phyloP scores from a whole-genome alignment of 1,284 basidiomycete species.

The Ustilago crameri region DNA sequence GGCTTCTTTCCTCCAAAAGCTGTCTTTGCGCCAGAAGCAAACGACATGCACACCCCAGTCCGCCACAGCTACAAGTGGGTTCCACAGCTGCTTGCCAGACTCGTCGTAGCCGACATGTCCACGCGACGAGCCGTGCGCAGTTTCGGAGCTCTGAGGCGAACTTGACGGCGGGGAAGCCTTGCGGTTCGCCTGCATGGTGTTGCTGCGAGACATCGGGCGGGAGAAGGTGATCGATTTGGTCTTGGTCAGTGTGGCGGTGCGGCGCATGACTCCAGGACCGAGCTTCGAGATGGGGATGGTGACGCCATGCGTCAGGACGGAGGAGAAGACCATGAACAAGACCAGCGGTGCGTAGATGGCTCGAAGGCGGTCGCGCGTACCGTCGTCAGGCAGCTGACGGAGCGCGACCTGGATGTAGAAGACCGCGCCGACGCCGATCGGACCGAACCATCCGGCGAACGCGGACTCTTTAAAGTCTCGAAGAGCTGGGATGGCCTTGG shows the following conservation, averaged over 20 bases:
- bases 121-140: conserved; percentile 5
- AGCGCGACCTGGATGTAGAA: conserved; percentile 72
- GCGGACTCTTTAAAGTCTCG: conserved; percentile 55
- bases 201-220: conserved; percentile 30
- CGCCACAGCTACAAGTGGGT: conserved; percentile 45
- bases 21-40: conserved; percentile 55
- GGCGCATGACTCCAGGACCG: conserved; percentile 54
- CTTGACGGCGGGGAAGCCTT: conserved; percentile 4
- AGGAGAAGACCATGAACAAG: conserved; percentile 71
- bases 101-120: conserved; percentile 38
- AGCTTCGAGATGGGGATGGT: conserved; percentile 65
- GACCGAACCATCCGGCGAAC: conserved; percentile 67
- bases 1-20: conserved; percentile 58
- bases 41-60: conserved; percentile 37
- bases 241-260: conserved; percentile 48
- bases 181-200: conserved; percentile 23
- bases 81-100: conserved; percentile 46
- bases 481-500: conserved; percentile 61
- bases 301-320: conserved; percentile 71
- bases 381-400: conserved; percentile 70
- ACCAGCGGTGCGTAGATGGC: conserved; percentile 71
- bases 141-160: conserved; percentile 7
- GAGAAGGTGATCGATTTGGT: conserved; percentile 41
- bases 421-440: conserved; percentile 68
- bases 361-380: conserved; percentile 67